Evolutionary conservation across 495 filamentous ascomycete species (phyloP).

Genomic region (Penicillium paradoxum): DNA sequence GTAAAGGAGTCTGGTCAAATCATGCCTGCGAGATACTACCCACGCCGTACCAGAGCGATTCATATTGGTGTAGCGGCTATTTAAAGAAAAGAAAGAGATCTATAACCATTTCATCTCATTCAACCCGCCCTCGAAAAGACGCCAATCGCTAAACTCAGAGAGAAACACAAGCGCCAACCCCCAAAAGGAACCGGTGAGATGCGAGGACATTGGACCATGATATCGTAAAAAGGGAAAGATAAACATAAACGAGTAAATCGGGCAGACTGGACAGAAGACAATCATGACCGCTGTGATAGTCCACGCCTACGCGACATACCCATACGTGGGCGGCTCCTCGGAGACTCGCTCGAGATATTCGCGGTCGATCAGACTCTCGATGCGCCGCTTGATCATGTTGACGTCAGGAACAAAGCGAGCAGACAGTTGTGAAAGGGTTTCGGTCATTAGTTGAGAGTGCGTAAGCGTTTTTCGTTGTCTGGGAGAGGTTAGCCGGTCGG

Average conservation of each 20-base stretch:
- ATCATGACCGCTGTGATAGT: neutral
- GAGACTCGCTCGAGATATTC: constrained; percentile 93
- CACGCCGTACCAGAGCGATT: neutral
- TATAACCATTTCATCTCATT: constrained; percentile 5
- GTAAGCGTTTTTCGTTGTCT: constrained; percentile 85
- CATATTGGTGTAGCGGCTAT: neutral
- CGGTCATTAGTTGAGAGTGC: constrained; percentile 76
- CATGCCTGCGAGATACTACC: neutral
- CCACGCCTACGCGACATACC: constrained; percentile 60
- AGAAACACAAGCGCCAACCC: neutral
- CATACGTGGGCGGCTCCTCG: constrained; percentile 64
- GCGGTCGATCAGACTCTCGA: constrained; percentile 85
- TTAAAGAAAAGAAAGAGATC: neutral
- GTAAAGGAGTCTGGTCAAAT: neutral
- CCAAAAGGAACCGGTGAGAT: neutral
- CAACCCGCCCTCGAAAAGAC: constrained; percentile 10
- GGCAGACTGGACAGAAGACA: neutral
- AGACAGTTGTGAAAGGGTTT: constrained; percentile 76
- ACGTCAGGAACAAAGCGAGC: constrained; percentile 85
- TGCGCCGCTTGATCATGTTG: constrained; percentile 85
- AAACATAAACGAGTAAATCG: neutral
- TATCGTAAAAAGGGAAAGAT: neutral
- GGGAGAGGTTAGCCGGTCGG: constrained; percentile 15
- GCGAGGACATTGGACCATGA: constrained; percentile 6
- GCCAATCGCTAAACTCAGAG: constrained; percentile 29